Evolutionary conservation across 108 stramenopile species (phyloP).

Genomic region (Cylindrotheca fusiformis): DNA sequence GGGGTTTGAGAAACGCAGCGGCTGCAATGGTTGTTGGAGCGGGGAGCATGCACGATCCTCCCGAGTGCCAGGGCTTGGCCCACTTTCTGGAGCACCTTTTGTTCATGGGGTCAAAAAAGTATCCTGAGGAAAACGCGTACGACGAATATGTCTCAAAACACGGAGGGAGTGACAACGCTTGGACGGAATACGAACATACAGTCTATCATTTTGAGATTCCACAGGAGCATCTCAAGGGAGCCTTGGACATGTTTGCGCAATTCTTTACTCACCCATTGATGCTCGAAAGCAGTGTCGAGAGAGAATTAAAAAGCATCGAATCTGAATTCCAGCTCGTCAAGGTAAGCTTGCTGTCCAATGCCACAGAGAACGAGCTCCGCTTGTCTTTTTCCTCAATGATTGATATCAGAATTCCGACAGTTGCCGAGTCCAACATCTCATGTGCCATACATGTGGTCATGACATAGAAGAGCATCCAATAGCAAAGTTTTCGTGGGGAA

Average conservation of each 20-base stretch:
- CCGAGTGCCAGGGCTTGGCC: conserved; percentile 81
- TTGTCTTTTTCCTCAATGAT: neutral
- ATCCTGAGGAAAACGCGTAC: conserved; percentile 89
- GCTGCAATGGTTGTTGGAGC: conserved; percentile 92
- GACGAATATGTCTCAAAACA: conserved; percentile 79
- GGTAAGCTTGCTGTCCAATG: neutral
- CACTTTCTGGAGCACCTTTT: conserved; percentile 97
- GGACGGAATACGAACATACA: conserved; percentile 91
- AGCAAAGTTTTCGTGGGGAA: conserved; percentile 82
- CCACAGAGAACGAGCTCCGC: neutral
- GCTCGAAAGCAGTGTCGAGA: conserved; percentile 68
- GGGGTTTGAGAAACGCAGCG: conserved; percentile 80
- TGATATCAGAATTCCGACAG: conserved; percentile 52
- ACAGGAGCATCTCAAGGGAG: conserved; percentile 77
- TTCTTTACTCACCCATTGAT: conserved; percentile 93
- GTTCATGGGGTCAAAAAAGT: conserved; percentile 93
- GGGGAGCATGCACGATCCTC: conserved; percentile 90
- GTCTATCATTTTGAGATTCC: conserved; percentile 91
- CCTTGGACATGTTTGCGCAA: conserved; percentile 92
- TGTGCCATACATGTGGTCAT: conserved; percentile 65
- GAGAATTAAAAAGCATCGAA: conserved; percentile 97
- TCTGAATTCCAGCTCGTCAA: conserved; percentile 90
- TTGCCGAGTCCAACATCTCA: conserved; percentile 65
- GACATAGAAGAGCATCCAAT: conserved; percentile 52
- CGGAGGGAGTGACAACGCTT: conserved; percentile 96